Conservation (phyloP, 108 stramenopile genomes). For the Parietichytrium sp. region DNA sequence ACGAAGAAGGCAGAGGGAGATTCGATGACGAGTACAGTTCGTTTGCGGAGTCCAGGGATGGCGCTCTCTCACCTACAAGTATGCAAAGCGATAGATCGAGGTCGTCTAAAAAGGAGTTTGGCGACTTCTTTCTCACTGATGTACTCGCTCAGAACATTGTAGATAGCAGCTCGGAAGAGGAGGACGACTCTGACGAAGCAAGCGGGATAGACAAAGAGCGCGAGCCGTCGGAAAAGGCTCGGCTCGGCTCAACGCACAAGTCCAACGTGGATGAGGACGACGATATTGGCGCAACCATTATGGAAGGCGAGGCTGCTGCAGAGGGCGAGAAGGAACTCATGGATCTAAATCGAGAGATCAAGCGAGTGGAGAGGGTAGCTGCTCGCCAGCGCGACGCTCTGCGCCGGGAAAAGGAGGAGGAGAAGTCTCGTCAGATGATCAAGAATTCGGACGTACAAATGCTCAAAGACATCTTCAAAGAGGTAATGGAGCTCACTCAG, state of each 20-base stretch:
- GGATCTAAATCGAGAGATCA: conserved; percentile 10
- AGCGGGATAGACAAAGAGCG: too few relatives aligned
- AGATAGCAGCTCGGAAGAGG: too few relatives aligned
- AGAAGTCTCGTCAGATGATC: neutral
- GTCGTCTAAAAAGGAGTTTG: too few relatives aligned
- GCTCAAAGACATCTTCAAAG: conserved; percentile 55
- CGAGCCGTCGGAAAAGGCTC: too few relatives aligned
- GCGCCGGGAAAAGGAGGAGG: neutral
- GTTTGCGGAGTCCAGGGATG: too few relatives aligned
- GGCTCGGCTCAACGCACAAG: neutral
- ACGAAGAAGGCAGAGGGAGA: too few relatives aligned
- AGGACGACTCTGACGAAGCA: too few relatives aligned
- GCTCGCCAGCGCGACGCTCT: neutral
- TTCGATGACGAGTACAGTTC: too few relatives aligned
- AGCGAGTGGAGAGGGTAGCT: neutral
- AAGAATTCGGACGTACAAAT: conserved; percentile 50
- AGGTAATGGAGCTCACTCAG: neutral
- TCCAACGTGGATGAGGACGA: neutral
- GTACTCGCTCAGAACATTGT: too few relatives aligned
- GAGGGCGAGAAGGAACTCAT: conserved; percentile 13
- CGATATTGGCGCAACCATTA: neutral
- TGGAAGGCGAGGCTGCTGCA: neutral
- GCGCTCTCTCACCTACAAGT: too few relatives aligned
- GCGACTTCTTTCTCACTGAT: too few relatives aligned
- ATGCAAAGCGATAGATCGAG: too few relatives aligned